A percentile compares a stretch with the other conserved stretches of the same genome.
Evolutionary conservation across 1,284 basidiomycete genomes (phyloP).

Genomic region (Rhodotorula glutinis): DNA sequence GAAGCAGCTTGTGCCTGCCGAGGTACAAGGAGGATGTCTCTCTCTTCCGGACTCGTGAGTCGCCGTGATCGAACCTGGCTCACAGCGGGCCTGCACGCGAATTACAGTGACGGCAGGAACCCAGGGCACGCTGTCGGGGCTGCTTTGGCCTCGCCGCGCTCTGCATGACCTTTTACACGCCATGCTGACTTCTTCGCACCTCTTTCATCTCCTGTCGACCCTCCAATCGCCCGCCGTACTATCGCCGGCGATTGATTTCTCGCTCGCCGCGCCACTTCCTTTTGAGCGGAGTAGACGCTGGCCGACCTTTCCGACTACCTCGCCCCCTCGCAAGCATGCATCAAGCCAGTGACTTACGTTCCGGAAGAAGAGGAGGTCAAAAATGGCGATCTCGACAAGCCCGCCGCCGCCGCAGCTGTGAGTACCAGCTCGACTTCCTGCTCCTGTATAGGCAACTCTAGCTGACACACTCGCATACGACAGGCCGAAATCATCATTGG

Average conservation of each 20-base stretch:
- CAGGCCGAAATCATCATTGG: constrained; percentile 45
- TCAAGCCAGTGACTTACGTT: constrained; percentile 73
- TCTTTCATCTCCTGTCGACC: neutral
- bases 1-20: too few relatives aligned
- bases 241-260: neutral
- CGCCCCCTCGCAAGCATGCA: constrained; percentile 93
- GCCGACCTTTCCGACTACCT: constrained; percentile 98
- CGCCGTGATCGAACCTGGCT: neutral
- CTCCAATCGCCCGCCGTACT: neutral
- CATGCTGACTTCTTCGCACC: too few relatives aligned
- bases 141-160: too few relatives aligned
- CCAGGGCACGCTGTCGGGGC: neutral
- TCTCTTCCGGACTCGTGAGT: constrained; percentile 35
- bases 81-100: too few relatives aligned
- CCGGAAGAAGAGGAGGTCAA: constrained; percentile 38
- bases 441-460: neutral
- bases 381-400: constrained; percentile 44
- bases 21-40: constrained; percentile 14
- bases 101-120: neutral
- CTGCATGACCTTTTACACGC: too few relatives aligned
- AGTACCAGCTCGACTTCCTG: neutral
- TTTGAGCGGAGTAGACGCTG: constrained; percentile 59
- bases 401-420: constrained; percentile 38
- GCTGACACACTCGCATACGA: neutral
- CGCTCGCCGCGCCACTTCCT: neutral